These are phyloP conservation scores for Diplocarpon rosae DNA, from an alignment of 2,329 filamentous ascomycete species.

Conservation along the genomic window DNA sequence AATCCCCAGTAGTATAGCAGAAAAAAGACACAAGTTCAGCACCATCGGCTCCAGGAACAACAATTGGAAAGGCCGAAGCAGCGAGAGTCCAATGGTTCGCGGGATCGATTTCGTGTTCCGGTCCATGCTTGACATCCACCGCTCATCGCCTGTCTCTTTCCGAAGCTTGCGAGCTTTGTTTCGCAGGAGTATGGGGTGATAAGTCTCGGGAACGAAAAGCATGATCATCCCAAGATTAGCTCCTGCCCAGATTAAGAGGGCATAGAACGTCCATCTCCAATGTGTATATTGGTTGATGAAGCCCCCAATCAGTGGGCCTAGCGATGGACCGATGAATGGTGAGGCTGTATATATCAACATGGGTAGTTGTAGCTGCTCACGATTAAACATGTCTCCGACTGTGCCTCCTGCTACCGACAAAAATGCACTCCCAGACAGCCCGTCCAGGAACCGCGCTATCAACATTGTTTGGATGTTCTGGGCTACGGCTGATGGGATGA, in stretches of 20 bases:
- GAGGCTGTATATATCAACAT: conserved; percentile 71
- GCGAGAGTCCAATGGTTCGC: conserved; percentile 45
- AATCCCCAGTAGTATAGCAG: conserved; percentile 75
- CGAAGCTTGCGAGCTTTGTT: conserved; percentile 61
- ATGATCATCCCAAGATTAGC: conserved; percentile 51
- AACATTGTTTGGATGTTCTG: conserved; percentile 72
- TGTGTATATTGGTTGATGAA: conserved; percentile 67
- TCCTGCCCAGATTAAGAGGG: conserved; percentile 73
- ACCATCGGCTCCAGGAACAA: conserved; percentile 79
- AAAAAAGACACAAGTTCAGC: conserved; percentile 68
- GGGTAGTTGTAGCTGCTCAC: conserved; percentile 59
- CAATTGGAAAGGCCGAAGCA: conserved; percentile 59
- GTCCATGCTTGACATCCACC: conserved; percentile 70
- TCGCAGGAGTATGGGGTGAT: conserved; percentile 63
- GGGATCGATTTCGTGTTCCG: conserved; percentile 56
- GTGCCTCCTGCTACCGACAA: conserved; percentile 72
- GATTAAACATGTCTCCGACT: conserved; percentile 67
- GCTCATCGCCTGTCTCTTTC: conserved; percentile 63
- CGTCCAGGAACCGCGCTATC: conserved; percentile 66
- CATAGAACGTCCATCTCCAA: conserved; percentile 80
- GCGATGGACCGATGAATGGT: conserved; percentile 51
- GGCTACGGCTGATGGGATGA: conserved; percentile 74
- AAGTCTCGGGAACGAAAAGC: conserved; percentile 77
- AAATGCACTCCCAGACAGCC: conserved; percentile 58
- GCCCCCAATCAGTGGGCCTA: conserved; percentile 57